These are phyloP conservation scores for Ochetophila trinervis DNA, from an alignment of 306 rosid genomes.

Conservation along the genomic window DNA sequence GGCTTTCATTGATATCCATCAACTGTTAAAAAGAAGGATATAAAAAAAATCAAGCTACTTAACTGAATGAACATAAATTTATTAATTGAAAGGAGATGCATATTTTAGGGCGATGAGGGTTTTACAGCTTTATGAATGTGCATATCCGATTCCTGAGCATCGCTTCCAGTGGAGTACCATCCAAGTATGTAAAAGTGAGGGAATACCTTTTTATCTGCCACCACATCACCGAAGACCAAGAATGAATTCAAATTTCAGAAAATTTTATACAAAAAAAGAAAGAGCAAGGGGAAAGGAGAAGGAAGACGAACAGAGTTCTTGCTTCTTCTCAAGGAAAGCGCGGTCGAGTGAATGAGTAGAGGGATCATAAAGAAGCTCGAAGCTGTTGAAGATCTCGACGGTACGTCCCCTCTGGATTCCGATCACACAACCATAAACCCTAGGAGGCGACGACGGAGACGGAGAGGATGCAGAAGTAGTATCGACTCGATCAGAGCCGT, in stretches of 20 bases:
- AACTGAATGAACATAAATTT: background rate
- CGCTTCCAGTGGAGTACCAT: constrained; percentile 96
- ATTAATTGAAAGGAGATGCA: background rate
- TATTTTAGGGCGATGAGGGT: background rate
- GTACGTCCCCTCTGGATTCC: constrained; percentile 98
- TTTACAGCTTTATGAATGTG: constrained; percentile 88
- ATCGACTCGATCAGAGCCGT: constrained; percentile 33
- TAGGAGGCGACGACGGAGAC: constrained; percentile 16
- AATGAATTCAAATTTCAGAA: background rate
- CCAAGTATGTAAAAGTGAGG: constrained; percentile 89
- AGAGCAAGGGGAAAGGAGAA: background rate
- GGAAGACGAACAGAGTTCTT: constrained; percentile 77
- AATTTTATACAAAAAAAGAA: background rate
- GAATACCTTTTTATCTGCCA: constrained; percentile 90
- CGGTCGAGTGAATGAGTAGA: constrained; percentile 81
- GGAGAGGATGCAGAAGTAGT: constrained; percentile 29
- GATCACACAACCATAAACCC: constrained; percentile 90
- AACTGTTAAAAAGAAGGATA: constrained; percentile 34
- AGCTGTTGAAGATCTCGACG: constrained; percentile 98
- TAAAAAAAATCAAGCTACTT: background rate
- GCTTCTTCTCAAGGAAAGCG: constrained; percentile 90
- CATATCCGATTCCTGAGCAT: constrained; percentile 87
- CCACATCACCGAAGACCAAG: background rate
- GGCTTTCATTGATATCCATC: constrained; percentile 70
- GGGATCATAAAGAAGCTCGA: constrained; percentile 85